Evolutionary conservation across 2,329 filamentous ascomycete genomes (phyloP).

Genomic region (Fusarium sp.): DNA sequence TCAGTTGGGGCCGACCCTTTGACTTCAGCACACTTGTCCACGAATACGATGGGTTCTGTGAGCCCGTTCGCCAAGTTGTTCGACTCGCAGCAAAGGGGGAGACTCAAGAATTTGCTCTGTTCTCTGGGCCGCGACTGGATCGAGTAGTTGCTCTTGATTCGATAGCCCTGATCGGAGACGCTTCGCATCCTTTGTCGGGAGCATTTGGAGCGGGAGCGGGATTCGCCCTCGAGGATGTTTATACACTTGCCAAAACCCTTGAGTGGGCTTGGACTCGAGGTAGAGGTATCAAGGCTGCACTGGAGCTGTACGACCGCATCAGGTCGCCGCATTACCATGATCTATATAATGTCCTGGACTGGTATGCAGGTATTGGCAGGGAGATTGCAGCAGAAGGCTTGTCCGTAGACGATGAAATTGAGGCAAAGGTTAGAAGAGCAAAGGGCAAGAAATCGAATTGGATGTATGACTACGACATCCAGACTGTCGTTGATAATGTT

Average conservation of each 20-base stretch:
- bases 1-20: constrained; percentile 45
- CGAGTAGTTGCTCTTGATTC: constrained; percentile 30
- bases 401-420: constrained; percentile 39
- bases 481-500: constrained; percentile 26
- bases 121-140: constrained; percentile 44
- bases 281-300: constrained; percentile 26
- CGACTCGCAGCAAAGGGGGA: constrained; percentile 39
- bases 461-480: constrained; percentile 43
- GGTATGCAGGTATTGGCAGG: constrained; percentile 28
- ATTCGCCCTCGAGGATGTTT: constrained; percentile 49
- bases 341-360: constrained; percentile 40
- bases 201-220: constrained; percentile 52
- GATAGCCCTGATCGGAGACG: constrained; percentile 62
- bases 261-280: constrained; percentile 36
- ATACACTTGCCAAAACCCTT: constrained; percentile 34
- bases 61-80: constrained; percentile 44
- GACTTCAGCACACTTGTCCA: constrained; percentile 28
- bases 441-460: constrained; percentile 34
- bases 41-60: constrained; percentile 44
- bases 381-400: constrained; percentile 28
- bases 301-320: constrained; percentile 41
- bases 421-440: constrained; percentile 31
- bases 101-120: constrained; percentile 44
- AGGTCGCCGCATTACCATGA: constrained; percentile 43
- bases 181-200: constrained; percentile 63